Evolutionary conservation across 179 eudicot species (phyloP), one percentile per base, ranked within the genome.

Genomic region (Corrigiola litoralis): DNA sequence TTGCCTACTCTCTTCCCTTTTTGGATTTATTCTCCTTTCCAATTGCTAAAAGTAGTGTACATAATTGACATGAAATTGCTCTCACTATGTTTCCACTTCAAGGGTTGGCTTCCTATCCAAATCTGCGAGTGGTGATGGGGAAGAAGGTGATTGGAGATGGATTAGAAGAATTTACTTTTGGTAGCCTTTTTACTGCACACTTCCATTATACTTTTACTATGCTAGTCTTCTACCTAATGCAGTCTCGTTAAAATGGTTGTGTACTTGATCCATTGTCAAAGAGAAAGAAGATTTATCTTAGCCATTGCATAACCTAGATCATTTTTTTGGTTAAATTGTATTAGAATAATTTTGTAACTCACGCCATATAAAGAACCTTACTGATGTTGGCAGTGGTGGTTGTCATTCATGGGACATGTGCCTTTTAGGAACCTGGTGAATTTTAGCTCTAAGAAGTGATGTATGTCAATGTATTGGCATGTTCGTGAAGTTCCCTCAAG

Each of bases 401-500:
- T 52, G 9, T 51, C n/a, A 9, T 42, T 10, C 6, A 32, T 55
- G 54, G 44, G 3, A 42, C 13, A 14, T 4, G 27, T 25, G 18
- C 27, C 4, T 40, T 36, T 16, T 33, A 20, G 21, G 41, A 44
- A 3, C 42, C 23, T 31, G 38, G 23, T 28, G 17, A 52, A 4
- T 23, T 60, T 60, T 27, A 12, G 37, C 41, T 61, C 28, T 16
- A n/a, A 44, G 45, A 17, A 12, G 27, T 41, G 9, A 16, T 25
- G 33, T 49, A 4, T 29, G 24, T 23, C 5, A 14, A 1, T 57
- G 7, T 58, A 38, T 38, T 47, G 24, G 33, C 47, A 36, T 46
- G 42, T 36, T 54, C 17, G 46, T 68, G 24, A 17, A 50, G 16
- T 51, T 69, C 21, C 50, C 72, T 42, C 13, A 68, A 32, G 32